Evolutionary conservation across 1,284 basidiomycete species (phyloP), one percentile per base, ranked within the genome.

Genomic region (Microbotryomycetes sp.): DNA sequence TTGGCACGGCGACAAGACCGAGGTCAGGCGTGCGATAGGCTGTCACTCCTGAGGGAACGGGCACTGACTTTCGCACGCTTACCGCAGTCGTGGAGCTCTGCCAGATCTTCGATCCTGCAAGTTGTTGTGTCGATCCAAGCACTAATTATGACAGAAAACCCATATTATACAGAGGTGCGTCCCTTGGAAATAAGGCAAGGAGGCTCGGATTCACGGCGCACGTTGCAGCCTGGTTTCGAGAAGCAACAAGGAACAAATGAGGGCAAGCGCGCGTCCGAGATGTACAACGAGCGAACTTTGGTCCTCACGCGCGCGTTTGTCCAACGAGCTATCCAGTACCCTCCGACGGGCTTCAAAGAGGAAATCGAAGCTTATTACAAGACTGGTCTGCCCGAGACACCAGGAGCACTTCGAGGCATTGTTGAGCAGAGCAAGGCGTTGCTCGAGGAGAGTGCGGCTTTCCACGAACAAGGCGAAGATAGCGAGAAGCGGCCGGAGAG

Each of bases 71-170:
- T 3, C 13, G 18, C 9, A n/a, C 5, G n/a, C 27, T 56, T 60
- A 28, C 50, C 16, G 28, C 65, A 71, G 59, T 66, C 64, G 78
- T 73, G 80, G 88, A 60, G 80, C 82, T 67, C 83, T 81, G 68
- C 70, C 29, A 76, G 76, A 62, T 92, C 89, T 2, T 92, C 89
- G 11, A 78, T 97, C 45, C 81, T 97, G 6, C 92, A 97, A 76
- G 89, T 90, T 0, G 84, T 96, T 59, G 89, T 97, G 16, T 93
- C 90, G 16, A 94, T 96, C 56, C 91, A 94, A 72, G 91, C 90
- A 15, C 80, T 96, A 15, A 92, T 97, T 9, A 81, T 97, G 6
- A 91, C 94, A 5, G 87, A 88, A 71, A 87, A 92, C 72, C 91
- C 91, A 80, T 96, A 75, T 71, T 68, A 61, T 51, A 68, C 64